Percentiles rank a stretch among this genome's conserved stretches.
Conservation (phyloP, 192 early-diverging fungal genomes). For the Dissophora ornata region DNA sequence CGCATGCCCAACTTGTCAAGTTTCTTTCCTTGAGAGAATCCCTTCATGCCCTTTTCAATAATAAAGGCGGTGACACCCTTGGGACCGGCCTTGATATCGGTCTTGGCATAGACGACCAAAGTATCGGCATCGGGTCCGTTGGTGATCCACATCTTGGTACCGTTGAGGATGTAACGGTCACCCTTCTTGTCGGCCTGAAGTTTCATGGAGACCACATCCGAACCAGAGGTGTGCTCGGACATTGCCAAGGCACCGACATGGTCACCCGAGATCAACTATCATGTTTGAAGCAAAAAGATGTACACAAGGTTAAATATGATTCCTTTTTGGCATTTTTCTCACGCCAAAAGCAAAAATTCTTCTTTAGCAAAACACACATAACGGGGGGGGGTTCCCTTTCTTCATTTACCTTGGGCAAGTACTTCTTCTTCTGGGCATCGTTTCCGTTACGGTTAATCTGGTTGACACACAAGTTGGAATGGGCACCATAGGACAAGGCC, state of each 20-base stretch:
- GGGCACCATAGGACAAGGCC: slow-evolving; percentile 93
- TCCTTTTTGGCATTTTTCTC: too few species aligned
- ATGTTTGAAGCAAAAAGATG: background rate
- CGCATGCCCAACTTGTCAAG: slow-evolving; percentile 97
- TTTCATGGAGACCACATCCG: slow-evolving; percentile 94
- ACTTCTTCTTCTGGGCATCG: slow-evolving; percentile 87
- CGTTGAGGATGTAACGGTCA: slow-evolving; percentile 86
- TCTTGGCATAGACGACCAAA: slow-evolving; percentile 94
- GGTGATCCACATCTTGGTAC: slow-evolving; percentile 97
- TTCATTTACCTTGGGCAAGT: slow-evolving; percentile 77
- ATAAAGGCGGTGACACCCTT: slow-evolving; percentile 96
- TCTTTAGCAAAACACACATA: slow-evolving; percentile 13
- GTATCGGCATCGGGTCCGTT: slow-evolving; percentile 93
- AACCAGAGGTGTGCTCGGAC: slow-evolving; percentile 91
- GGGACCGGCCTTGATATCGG: slow-evolving; percentile 79
- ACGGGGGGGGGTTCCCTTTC: too few species aligned
- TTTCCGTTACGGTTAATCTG: slow-evolving; percentile 94
- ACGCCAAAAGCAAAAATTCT: background rate
- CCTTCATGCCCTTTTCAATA: slow-evolving; percentile 88
- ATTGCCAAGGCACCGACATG: slow-evolving; percentile 94
- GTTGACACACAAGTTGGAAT: slow-evolving; percentile 98
- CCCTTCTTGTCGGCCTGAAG: slow-evolving; percentile 85
- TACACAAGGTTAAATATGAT: too few species aligned
- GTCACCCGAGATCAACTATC: slow-evolving; percentile 87
- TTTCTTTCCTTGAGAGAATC: slow-evolving; percentile 88